Conservation (phyloP, 2,329 filamentous ascomycete genomes). For the Fusarium paranaense region DNA sequence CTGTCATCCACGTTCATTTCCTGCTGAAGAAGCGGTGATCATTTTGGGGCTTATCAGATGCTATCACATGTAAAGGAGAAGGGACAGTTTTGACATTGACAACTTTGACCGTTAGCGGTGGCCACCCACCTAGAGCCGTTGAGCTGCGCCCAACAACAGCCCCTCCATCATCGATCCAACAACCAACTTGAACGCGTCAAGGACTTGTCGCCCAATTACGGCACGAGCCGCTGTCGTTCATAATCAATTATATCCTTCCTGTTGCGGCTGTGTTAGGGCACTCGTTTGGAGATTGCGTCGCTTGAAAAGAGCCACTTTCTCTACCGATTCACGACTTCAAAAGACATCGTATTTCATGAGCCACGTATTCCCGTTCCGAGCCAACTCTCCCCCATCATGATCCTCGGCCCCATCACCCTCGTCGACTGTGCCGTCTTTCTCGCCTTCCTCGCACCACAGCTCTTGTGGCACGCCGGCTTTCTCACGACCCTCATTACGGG, state of each 20-base stretch:
- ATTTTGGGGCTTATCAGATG: not conserved
- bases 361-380: not conserved
- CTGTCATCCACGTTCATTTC: not conserved
- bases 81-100: conserved; percentile 4
- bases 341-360: conserved; percentile 21
- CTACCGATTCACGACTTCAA: not conserved
- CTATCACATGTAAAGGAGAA: conserved; percentile 23
- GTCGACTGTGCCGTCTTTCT: conserved; percentile 81
- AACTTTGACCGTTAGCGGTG: not conserved
- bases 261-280: not conserved
- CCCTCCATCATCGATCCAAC: conserved; percentile 37
- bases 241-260: not conserved
- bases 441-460: conserved; percentile 76
- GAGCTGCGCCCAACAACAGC: conserved; percentile 11
- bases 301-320: not conserved
- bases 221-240: not conserved
- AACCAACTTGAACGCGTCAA: conserved; percentile 30
- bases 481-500: conserved; percentile 68
- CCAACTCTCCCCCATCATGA: conserved; percentile 64
- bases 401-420: conserved; percentile 79
- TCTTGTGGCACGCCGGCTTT: conserved; percentile 75
- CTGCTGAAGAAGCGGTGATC: not conserved
- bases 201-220: conserved; percentile 17
- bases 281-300: not conserved
- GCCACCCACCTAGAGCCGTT: not conserved